Conservation (phyloP, 2,329 filamentous ascomycete genomes). For the Aspergillus sp. region DNA sequence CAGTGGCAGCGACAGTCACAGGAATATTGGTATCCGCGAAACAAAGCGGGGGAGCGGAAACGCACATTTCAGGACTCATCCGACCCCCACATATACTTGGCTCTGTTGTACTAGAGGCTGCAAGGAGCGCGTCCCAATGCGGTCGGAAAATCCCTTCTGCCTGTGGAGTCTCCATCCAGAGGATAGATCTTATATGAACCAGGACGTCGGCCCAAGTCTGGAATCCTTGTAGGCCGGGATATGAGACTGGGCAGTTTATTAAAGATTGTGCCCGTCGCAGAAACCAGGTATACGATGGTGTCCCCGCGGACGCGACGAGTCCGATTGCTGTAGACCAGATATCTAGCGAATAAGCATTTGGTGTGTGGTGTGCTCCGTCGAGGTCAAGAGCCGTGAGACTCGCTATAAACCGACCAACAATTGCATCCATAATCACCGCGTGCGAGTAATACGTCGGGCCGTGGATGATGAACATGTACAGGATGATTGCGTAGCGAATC, state of each 20-base stretch:
- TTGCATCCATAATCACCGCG: slow-evolving; percentile 42
- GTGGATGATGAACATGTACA: slow-evolving; percentile 60
- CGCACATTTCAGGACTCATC: no score
- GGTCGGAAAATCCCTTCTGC: slow-evolving; percentile 23
- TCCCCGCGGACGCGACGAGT: slow-evolving; percentile 36
- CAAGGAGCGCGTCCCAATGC: slow-evolving; percentile 27
- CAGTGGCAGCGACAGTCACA: no score
- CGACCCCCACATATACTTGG: no score
- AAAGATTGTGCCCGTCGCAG: slow-evolving; percentile 17
- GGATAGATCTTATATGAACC: slow-evolving; percentile 19
- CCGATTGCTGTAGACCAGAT: slow-evolving; percentile 53
- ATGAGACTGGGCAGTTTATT: no score
- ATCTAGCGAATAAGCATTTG: slow-evolving; percentile 31
- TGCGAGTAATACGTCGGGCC: slow-evolving; percentile 63
- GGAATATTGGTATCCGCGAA: no score
- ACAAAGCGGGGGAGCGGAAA: no score
- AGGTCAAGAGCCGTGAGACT: slow-evolving; percentile 29
- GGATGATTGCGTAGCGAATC: slow-evolving; percentile 52
- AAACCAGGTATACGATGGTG: slow-evolving; percentile 26
- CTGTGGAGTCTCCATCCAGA: slow-evolving; percentile 28
- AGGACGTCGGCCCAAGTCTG: slow-evolving; percentile 16
- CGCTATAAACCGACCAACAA: slow-evolving; percentile 39
- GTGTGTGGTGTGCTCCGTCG: background rate
- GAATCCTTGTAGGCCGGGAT: background rate
- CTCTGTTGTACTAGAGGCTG: background rate